phyloP scores from a whole-genome alignment of 164 flowering plant genomes.

The Nymphaea colorata region DNA sequence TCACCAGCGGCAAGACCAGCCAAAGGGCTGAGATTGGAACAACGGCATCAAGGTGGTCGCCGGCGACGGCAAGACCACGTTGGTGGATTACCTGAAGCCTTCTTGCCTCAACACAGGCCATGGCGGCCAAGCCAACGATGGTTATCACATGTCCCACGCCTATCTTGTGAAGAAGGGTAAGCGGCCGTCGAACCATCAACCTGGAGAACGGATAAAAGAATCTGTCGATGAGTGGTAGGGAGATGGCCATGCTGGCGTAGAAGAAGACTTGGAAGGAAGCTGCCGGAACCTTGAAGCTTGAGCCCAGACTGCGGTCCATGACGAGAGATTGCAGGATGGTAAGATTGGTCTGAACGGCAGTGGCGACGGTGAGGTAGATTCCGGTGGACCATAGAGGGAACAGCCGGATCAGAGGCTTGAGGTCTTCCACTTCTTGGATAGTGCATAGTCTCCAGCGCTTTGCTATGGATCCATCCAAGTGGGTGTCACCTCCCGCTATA shows the following conservation, averaged over 20 bases:
- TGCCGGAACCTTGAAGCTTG: slow-evolving; percentile 43
- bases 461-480: slow-evolving; percentile 21
- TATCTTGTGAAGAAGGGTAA: slow-evolving; percentile 9
- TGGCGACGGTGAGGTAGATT: slow-evolving; percentile 20
- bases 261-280: not conserved
- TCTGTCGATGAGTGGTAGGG: slow-evolving; percentile 30
- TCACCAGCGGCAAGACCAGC: slow-evolving; percentile 27
- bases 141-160: slow-evolving; percentile 14
- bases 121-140: slow-evolving; percentile 6
- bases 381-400: slow-evolving; percentile 42
- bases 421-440: slow-evolving; percentile 31
- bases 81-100: slow-evolving; percentile 30
- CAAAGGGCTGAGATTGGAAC: slow-evolving; percentile 36
- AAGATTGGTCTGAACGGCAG: slow-evolving; percentile 18
- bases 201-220: slow-evolving; percentile 5
- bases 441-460: slow-evolving; percentile 39
- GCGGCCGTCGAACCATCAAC: slow-evolving; percentile 1
- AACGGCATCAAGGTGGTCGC: not conserved
- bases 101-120: slow-evolving; percentile 12
- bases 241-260: slow-evolving; percentile 24
- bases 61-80: slow-evolving; percentile 25
- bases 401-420: slow-evolving; percentile 30
- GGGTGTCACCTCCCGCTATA: slow-evolving; percentile 20
- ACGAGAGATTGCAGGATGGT: slow-evolving; percentile 37
- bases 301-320: slow-evolving; percentile 47